Conservation (phyloP, 352 stramenopile genomes). For the Phytophthora pinifolia region DNA sequence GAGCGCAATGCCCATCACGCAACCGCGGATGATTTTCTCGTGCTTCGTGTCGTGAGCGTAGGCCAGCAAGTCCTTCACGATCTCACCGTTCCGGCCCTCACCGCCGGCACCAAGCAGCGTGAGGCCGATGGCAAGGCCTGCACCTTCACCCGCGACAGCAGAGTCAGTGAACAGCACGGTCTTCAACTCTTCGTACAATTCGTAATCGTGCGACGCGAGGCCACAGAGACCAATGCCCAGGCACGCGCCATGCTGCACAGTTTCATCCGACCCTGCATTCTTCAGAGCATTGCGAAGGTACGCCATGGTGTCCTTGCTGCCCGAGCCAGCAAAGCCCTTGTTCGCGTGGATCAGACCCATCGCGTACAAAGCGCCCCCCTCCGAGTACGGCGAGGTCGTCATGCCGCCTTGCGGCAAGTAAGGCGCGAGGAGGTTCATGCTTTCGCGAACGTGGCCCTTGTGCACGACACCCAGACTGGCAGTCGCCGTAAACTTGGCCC, state of each 20-base stretch:
- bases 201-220: constrained; percentile 93
- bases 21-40: constrained; percentile 99
- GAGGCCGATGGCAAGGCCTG: constrained; percentile 97
- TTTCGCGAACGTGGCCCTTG: constrained; percentile 97
- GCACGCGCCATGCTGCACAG: constrained; percentile 97
- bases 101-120: constrained; percentile 94
- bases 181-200: constrained; percentile 97
- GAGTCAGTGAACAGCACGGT: constrained; percentile 98
- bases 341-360: constrained; percentile 98
- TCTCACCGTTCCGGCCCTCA: constrained; percentile 80
- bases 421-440: constrained; percentile 96
- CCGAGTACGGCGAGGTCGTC: constrained; percentile 94
- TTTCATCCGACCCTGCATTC: constrained; percentile 93
- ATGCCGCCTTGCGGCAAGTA: constrained; percentile 94
- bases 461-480: constrained; percentile 98
- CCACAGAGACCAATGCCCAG: constrained; percentile 96
- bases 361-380: constrained; percentile 97
- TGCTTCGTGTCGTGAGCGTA: constrained; percentile 99
- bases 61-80: constrained; percentile 94
- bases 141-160: constrained; percentile 96
- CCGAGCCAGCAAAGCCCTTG: constrained; percentile 89
- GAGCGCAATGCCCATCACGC: constrained; percentile 97
- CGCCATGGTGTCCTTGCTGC: constrained; percentile 81
- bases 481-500: constrained; percentile 99
- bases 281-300: constrained; percentile 85